These are phyloP conservation scores for Asterophora lycoperdoides DNA, from an alignment of 768 basidiomycete species.

Conservation along the genomic window DNA sequence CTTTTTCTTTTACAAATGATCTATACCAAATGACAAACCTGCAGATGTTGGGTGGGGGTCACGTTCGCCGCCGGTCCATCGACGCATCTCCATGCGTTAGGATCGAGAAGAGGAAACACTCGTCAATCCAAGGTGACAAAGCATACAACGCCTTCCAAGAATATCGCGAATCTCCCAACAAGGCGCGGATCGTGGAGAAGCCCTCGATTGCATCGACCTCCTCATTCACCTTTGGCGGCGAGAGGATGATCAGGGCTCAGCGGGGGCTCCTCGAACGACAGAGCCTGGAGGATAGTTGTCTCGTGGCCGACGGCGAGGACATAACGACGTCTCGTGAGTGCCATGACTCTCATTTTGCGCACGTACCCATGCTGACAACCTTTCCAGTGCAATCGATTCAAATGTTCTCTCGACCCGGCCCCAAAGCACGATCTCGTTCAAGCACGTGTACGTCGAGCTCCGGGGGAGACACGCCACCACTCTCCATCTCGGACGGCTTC, in stretches of 20 bases:
- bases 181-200: slow-evolving; percentile 52
- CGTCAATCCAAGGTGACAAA: slow-evolving; percentile 33
- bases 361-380: slow-evolving; percentile 13
- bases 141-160: slow-evolving; percentile 23
- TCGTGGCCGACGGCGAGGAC: slow-evolving; percentile 68
- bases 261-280: slow-evolving; percentile 59
- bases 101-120: slow-evolving; percentile 59
- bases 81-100: slow-evolving; percentile 69
- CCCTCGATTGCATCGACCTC: slow-evolving; percentile 64
- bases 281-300: slow-evolving; percentile 62
- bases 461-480: slow-evolving; percentile 66
- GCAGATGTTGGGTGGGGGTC: slow-evolving; percentile 79
- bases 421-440: slow-evolving; percentile 53
- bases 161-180: slow-evolving; percentile 37
- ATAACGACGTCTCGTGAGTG: slow-evolving; percentile 46
- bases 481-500: slow-evolving; percentile 58
- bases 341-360: not conserved
- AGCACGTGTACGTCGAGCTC: slow-evolving; percentile 67
- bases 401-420: slow-evolving; percentile 58
- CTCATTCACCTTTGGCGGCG: slow-evolving; percentile 61
- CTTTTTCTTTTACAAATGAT: not conserved
- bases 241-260: slow-evolving; percentile 63
- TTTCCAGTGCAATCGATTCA: slow-evolving; percentile 41
- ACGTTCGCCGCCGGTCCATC: slow-evolving; percentile 65
- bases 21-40: slow-evolving; percentile 3